Evolutionary conservation across 371 early-diverging fungal genomes (phyloP).

Genomic region (Encephalitozoon cuniculi): DNA sequence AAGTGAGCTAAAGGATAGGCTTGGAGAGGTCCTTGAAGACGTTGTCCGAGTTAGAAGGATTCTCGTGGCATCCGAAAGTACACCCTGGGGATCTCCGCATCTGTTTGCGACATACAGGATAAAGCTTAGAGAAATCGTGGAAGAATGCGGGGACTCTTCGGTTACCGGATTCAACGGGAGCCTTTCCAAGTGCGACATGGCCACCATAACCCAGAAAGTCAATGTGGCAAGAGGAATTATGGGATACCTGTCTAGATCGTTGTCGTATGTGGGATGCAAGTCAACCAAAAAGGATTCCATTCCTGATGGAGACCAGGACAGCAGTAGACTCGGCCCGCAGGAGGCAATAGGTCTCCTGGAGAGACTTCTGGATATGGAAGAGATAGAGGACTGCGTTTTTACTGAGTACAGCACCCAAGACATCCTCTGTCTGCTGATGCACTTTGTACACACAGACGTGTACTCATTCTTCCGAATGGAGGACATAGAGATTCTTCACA

Average conservation of each 20-base stretch:
- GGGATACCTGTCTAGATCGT: neutral
- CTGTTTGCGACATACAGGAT: slow-evolving; percentile 1
- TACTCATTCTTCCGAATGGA: neutral
- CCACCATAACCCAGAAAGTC: neutral
- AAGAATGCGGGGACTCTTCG: neutral
- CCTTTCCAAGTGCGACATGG: neutral
- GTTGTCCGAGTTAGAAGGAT: neutral
- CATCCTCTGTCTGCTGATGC: neutral
- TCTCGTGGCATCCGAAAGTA: neutral
- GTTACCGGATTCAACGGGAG: neutral
- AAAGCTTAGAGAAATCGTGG: slow-evolving; percentile 1
- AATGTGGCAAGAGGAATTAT: neutral
- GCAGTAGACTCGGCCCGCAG: neutral
- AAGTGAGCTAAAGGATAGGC: too few relatives aligned
- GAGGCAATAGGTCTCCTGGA: neutral
- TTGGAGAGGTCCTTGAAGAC: neutral
- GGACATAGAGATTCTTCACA: neutral
- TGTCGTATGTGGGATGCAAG: neutral
- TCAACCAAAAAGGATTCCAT: neutral
- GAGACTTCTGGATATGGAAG: neutral
- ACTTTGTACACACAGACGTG: neutral
- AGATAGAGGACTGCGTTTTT: neutral
- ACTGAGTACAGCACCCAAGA: neutral
- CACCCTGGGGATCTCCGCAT: neutral
- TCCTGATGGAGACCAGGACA: neutral